phyloP scores from a whole-genome alignment of 352 stramenopile genomes.

The Phytophthora cactorum region DNA sequence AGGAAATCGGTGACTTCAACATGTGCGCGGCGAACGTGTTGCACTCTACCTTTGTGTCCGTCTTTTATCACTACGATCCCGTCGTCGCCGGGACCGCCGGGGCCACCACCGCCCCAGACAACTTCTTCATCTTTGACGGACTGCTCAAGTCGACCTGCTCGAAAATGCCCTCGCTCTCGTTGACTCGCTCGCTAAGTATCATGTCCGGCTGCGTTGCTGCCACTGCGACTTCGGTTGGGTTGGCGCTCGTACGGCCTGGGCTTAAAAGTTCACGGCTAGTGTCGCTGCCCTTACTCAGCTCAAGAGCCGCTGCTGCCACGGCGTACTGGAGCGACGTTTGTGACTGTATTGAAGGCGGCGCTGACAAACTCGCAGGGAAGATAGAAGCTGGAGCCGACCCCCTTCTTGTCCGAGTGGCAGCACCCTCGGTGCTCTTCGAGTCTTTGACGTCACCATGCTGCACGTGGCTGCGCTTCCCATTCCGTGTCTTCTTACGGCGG shows the following conservation, averaged over 20 bases:
- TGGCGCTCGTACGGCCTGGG: slow-evolving; percentile 1
- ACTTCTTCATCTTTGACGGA: slow-evolving; percentile 16
- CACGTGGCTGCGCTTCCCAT: slow-evolving; percentile 38
- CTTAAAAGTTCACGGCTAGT: slow-evolving; percentile 2
- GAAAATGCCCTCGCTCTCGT: slow-evolving; percentile 65
- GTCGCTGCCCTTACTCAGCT: slow-evolving; percentile 19
- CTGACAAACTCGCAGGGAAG: slow-evolving; percentile 21
- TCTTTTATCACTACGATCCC: not conserved
- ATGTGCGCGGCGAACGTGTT: not conserved
- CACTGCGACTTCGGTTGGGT: slow-evolving; percentile 7
- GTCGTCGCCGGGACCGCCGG: not conserved
- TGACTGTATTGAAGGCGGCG: slow-evolving; percentile 19
- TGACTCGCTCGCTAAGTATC: slow-evolving; percentile 31
- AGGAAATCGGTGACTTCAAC: slow-evolving; percentile 13
- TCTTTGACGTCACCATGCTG: slow-evolving; percentile 35
- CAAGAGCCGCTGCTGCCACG: slow-evolving; percentile 15
- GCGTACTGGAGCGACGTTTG: slow-evolving; percentile 21
- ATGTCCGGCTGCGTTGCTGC: slow-evolving; percentile 6
- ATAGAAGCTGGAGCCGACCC: slow-evolving; percentile 20
- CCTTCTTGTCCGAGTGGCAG: slow-evolving; percentile 19
- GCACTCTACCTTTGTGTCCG: no score
- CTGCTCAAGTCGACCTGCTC: slow-evolving; percentile 42
- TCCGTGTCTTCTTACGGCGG: slow-evolving; percentile 37
- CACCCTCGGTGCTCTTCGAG: slow-evolving; percentile 16
- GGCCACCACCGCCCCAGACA: slow-evolving; percentile 6